phyloP scores from a whole-genome alignment of 1,284 basidiomycete species.

The Moesziomyces parantarcticus region DNA sequence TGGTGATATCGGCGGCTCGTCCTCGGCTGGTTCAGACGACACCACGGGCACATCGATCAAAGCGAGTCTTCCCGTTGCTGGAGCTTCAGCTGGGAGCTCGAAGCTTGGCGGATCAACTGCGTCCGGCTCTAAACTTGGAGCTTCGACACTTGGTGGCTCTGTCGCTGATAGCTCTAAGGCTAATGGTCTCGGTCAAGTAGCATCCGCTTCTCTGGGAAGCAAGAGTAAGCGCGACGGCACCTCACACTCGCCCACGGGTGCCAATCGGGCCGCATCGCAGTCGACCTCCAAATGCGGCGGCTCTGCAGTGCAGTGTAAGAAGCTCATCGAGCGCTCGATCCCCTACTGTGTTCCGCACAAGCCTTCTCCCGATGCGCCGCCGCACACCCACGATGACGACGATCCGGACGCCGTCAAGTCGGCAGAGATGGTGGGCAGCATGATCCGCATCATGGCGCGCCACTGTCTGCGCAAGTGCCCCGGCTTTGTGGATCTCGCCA shows the following conservation, averaged over 20 bases:
- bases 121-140: no score
- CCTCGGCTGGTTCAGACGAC: not conserved
- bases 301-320: not conserved
- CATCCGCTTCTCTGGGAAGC: no score
- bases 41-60: no score
- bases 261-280: not conserved
- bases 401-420: not conserved
- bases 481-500: conserved; percentile 3
- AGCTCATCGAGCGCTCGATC: conserved; percentile 4
- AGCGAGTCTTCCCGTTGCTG: no score
- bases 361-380: not conserved
- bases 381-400: not conserved
- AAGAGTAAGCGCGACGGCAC: not conserved
- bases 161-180: not conserved
- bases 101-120: no score
- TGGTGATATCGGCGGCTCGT: no score
- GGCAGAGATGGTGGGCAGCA: not conserved
- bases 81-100: no score
- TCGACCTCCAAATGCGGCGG: conserved; percentile 3
- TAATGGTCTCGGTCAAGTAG: not conserved
- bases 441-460: conserved; percentile 4
- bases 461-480: conserved; percentile 20
- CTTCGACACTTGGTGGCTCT: no score
- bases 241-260: not conserved
- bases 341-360: conserved; percentile 4